Conservation (phyloP, 148 eudicot species). For the Diospyros kaki region DNA sequence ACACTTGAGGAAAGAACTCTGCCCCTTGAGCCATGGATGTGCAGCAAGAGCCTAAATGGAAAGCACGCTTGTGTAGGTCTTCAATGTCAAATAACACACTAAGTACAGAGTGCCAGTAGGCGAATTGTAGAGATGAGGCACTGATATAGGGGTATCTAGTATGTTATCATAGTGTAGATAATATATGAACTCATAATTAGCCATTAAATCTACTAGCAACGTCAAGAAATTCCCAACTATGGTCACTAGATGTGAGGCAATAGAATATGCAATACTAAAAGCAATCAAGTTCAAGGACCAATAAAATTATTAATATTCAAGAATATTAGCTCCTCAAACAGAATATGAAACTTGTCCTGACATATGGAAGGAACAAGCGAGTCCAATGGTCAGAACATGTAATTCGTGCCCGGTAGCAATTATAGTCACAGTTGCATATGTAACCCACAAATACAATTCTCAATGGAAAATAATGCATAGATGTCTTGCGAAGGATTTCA, state of each 20-base stretch:
- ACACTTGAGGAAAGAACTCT: too few species aligned
- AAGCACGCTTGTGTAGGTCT: too few species aligned
- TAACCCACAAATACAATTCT: background rate
- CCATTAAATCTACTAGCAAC: background rate
- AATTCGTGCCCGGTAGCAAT: background rate
- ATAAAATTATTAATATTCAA: background rate
- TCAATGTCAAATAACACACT: too few species aligned
- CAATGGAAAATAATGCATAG: background rate
- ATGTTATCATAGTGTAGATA: too few species aligned
- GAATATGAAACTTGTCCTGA: background rate
- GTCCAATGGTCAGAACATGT: background rate
- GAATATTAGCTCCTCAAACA: background rate
- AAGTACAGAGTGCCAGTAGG: too few species aligned
- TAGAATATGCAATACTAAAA: background rate
- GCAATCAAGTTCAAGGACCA: background rate
- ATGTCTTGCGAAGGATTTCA: background rate
- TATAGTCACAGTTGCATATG: background rate
- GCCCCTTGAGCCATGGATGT: too few species aligned
- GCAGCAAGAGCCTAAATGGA: too few species aligned
- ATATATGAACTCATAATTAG: too few species aligned
- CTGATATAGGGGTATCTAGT: too few species aligned
- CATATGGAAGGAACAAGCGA: background rate
- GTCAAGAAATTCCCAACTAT: background rate
- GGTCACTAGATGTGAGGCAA: background rate
- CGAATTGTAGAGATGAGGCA: too few species aligned